Conservation (phyloP, 352 stramenopile species). For the Phytopythium chamaehyphon region DNA sequence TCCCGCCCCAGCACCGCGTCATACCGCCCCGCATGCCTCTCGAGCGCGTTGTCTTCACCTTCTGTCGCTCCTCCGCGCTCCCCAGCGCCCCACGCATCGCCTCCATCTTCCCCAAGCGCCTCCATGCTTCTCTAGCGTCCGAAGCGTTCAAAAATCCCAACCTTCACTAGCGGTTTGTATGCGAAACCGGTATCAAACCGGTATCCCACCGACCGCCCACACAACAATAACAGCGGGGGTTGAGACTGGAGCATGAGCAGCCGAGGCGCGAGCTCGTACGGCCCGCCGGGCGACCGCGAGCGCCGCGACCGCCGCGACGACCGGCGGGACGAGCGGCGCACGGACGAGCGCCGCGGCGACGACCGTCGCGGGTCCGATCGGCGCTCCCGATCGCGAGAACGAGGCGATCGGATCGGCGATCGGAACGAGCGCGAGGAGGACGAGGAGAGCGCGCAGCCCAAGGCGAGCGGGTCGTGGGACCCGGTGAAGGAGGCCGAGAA, state of each 20-base stretch:
- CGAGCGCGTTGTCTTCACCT: neutral
- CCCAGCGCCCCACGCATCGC: too few relatives aligned
- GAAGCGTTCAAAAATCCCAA: too few relatives aligned
- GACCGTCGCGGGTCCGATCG: neutral
- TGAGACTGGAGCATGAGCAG: conserved; percentile 1
- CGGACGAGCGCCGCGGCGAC: neutral
- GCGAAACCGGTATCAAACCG: too few relatives aligned
- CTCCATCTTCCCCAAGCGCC: too few relatives aligned
- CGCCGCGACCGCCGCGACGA: conserved; percentile 13
- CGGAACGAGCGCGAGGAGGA: conserved; percentile 6
- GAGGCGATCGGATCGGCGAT: conserved; percentile 12
- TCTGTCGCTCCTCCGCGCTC: too few relatives aligned
- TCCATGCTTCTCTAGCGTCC: too few relatives aligned
- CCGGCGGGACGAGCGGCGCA: conserved; percentile 14
- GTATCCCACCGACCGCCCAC: too few relatives aligned
- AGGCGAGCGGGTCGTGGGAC: conserved; percentile 58
- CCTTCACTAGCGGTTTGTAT: too few relatives aligned
- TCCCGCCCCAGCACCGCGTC: neutral
- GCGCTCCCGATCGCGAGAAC: conserved; percentile 31
- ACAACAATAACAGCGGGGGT: too few relatives aligned
- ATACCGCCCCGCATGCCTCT: neutral
- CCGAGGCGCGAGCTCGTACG: conserved; percentile 5
- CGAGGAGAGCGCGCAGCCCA: conserved; percentile 19
- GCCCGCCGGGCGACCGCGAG: neutral
- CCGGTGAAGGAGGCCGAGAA: conserved; percentile 71